Percentiles rank a stretch among this genome's conserved stretches.
These are phyloP conservation scores for Eucalyptus marginata DNA, from an alignment of 345 rosid species.

Conservation along the genomic window DNA sequence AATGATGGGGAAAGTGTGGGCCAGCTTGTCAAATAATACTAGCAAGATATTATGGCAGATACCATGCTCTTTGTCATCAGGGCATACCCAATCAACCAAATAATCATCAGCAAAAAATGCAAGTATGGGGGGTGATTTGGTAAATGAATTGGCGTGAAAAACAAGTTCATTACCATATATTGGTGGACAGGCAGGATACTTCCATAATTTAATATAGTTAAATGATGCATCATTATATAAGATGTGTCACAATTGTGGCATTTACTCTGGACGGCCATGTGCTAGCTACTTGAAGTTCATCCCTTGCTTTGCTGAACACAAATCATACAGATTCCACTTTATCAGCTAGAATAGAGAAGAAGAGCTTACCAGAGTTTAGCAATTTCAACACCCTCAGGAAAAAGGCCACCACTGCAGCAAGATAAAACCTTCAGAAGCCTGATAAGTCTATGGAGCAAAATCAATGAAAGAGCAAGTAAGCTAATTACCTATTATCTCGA, in stretches of 20 bases:
- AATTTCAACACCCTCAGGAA: slow-evolving; percentile 95
- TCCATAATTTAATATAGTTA: background rate
- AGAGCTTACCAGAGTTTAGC: slow-evolving; percentile 81
- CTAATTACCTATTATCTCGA: slow-evolving; percentile 87
- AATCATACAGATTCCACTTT: background rate
- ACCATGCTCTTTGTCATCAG: background rate
- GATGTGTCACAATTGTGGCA: background rate
- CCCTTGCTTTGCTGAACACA: background rate
- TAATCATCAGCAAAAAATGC: background rate
- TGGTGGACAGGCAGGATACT: background rate
- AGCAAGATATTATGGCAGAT: background rate
- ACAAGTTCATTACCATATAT: background rate
- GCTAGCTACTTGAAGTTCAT: background rate
- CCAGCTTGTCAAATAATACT: background rate
- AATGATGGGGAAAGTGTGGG: background rate
- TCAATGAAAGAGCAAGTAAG: slow-evolving; percentile 4
- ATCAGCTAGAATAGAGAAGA: background rate
- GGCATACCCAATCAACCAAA: background rate
- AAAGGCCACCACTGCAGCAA: slow-evolving; percentile 89
- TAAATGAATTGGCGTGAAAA: background rate
- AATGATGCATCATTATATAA: background rate
- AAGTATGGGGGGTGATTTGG: background rate
- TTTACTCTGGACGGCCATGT: background rate
- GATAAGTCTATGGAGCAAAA: background rate
- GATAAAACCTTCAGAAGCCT: slow-evolving; percentile 19